These are phyloP conservation scores for Leccinum pallidistipes DNA, from an alignment of 1,284 basidiomycete species.

Conservation along the genomic window DNA sequence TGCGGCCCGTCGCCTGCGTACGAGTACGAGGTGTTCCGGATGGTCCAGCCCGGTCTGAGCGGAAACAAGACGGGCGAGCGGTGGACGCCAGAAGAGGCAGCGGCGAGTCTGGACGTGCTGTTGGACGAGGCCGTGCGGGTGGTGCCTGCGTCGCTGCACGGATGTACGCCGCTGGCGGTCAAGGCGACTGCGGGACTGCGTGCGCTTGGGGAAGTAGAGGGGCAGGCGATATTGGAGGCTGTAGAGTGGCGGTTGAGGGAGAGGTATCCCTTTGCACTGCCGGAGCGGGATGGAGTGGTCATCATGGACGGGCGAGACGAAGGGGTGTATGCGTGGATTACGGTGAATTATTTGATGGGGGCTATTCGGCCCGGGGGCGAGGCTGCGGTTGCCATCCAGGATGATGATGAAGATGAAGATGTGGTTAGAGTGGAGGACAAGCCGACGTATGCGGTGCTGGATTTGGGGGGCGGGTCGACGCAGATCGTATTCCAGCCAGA, in stretches of 20 bases:
- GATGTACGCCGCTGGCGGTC: conserved; percentile 88
- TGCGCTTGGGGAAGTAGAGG: conserved; percentile 67
- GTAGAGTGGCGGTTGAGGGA: conserved; percentile 66
- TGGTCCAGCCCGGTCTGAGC: conserved; percentile 74
- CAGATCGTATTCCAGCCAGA: conserved; percentile 97
- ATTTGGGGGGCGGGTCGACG: conserved; percentile 95
- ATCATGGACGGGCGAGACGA: conserved; percentile 98
- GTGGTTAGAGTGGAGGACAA: not conserved
- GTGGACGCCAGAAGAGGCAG: conserved; percentile 60
- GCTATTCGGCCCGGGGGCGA: conserved; percentile 62
- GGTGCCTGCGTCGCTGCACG: conserved; percentile 78
- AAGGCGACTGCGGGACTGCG: conserved; percentile 95
- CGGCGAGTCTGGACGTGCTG: conserved; percentile 78
- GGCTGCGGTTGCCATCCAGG: conserved; percentile 26
- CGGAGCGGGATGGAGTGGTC: conserved; percentile 63
- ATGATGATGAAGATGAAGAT: not conserved
- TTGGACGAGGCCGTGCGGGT: conserved; percentile 79
- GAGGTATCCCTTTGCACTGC: conserved; percentile 76
- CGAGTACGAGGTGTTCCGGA: conserved; percentile 93
- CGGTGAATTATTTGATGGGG: conserved; percentile 89
- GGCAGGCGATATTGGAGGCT: conserved; percentile 75
- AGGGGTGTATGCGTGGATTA: conserved; percentile 98
- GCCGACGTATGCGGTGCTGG: conserved; percentile 89
- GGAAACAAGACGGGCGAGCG: conserved; percentile 33
- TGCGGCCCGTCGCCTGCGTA: conserved; percentile 78